These are phyloP conservation scores for Rubroshorea leprosula DNA, from an alignment of 345 rosid species.

Conservation along the genomic window DNA sequence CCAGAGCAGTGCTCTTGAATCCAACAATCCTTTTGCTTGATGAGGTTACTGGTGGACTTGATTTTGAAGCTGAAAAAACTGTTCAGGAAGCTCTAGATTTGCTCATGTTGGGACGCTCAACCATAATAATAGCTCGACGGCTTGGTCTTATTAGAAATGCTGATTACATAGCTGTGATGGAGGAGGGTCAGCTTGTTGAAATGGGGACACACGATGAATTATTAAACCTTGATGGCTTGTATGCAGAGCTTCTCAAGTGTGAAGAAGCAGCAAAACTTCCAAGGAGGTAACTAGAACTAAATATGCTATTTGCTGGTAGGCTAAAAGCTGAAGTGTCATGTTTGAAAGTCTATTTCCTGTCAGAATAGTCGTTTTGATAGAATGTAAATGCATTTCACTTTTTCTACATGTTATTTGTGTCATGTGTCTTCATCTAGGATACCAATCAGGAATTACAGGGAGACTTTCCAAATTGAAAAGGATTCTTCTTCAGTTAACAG, in stretches of 20 bases:
- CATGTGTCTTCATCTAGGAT: conserved; percentile 49
- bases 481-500: conserved; percentile 83
- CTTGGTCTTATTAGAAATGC: conserved; percentile 89
- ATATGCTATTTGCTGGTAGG: not conserved
- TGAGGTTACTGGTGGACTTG: conserved; percentile 98
- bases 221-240: conserved; percentile 60
- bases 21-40: conserved; percentile 92
- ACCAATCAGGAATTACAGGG: conserved; percentile 75
- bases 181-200: conserved; percentile 96
- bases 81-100: conserved; percentile 95
- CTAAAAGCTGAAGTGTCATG: not conserved
- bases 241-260: conserved; percentile 90
- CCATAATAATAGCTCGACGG: conserved; percentile 91
- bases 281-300: conserved; percentile 57
- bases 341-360: conserved; percentile 10
- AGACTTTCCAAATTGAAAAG: conserved; percentile 75
- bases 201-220: conserved; percentile 97
- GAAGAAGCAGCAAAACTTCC: conserved; percentile 98
- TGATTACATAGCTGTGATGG: conserved; percentile 97
- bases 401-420: conserved; percentile 8
- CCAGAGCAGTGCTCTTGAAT: conserved; percentile 92
- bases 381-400: not conserved
- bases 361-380: conserved; percentile 5
- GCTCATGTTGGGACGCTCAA: conserved; percentile 94
- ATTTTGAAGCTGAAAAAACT: conserved; percentile 93